Percentiles rank a stretch among this genome's conserved stretches.
Evolutionary conservation across 306 rosid genomes (phyloP).

Genomic region (Rubus parviflorus): DNA sequence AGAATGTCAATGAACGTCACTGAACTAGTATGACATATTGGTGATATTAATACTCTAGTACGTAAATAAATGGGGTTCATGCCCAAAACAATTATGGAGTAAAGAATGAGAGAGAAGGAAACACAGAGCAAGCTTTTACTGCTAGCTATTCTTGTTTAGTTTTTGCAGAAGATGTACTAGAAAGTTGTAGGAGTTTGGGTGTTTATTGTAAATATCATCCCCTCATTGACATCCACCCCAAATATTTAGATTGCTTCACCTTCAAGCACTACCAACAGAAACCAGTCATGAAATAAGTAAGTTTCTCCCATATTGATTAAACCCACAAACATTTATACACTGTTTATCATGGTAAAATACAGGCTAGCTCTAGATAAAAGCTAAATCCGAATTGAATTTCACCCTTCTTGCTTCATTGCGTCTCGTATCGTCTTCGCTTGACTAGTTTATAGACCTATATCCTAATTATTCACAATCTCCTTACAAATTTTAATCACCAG

Average conservation of each 20-base stretch:
- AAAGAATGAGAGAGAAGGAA: conserved; percentile 6
- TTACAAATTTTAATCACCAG: not conserved
- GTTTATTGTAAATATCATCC: not conserved
- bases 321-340: not conserved
- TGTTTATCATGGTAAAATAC: not conserved
- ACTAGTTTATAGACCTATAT: not conserved
- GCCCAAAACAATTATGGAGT: conserved; percentile 12
- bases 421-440: not conserved
- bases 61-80: conserved; percentile 5
- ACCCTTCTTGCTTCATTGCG: not conserved
- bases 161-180: not conserved
- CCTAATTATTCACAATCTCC: conserved; percentile 6
- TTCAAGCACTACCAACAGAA: not conserved
- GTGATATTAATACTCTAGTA: not conserved
- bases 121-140: not conserved
- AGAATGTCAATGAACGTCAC: conserved; percentile 6
- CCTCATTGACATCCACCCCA: not conserved
- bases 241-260: not conserved
- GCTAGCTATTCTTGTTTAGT: not conserved
- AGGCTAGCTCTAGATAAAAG: not conserved
- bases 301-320: not conserved
- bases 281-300: not conserved
- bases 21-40: conserved; percentile 9
- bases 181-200: not conserved
- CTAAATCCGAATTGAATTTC: not conserved